Base-by-base conservation (phyloP, 2,329 filamentous ascomycete species). In the Cordyceps farinosa region DNA sequence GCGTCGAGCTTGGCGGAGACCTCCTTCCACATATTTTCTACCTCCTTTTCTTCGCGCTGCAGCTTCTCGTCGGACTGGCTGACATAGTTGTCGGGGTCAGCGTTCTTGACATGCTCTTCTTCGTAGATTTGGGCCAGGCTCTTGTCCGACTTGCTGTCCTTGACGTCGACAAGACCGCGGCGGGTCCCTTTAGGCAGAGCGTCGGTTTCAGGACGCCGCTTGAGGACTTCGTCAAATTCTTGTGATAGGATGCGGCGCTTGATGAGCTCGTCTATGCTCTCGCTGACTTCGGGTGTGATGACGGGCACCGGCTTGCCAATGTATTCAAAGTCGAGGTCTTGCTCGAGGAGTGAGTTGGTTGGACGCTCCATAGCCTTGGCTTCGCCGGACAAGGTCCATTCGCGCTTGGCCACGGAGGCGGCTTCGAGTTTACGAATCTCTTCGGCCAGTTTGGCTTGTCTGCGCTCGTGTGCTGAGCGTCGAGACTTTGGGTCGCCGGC, bases 311-410 rank as follows among this genome's bases (percentile, higher is more conserved):
- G 94, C 75, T 98, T 99, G 71, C 95, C 95, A 29, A 91, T 87
- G 70, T 96, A 88, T 77, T 99, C 95, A 72, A 98, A 99, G 68
- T 98, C 94, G 32, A 99, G 84, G 70, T 98, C 92, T 77, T 98
- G 87, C 73, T 98, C 93, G 1, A 99, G 85, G 2, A 99, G 84
- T 0, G 94, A 97, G 79, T 99, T 98, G 61, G 92, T 74, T 0
- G 95, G 95, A 42, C 95, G 86, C 68, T 95, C 91, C 1, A 82
- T 82, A 1, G 91, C 94, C 55, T 87, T 84, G 5, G 93, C 93
- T 81, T 99, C 95, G 71, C 95, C 95, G 10, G 90, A 85, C 59
- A 98, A 80, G 22, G 91, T 90, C 95, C 95, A 99, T 71, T 94
- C 87, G 64, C 92, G 89, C 77, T 96, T 96, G 36, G 91, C 90